These are phyloP conservation scores for Blastocystis sp. DNA, from an alignment of 352 stramenopile genomes.

Conservation along the genomic window DNA sequence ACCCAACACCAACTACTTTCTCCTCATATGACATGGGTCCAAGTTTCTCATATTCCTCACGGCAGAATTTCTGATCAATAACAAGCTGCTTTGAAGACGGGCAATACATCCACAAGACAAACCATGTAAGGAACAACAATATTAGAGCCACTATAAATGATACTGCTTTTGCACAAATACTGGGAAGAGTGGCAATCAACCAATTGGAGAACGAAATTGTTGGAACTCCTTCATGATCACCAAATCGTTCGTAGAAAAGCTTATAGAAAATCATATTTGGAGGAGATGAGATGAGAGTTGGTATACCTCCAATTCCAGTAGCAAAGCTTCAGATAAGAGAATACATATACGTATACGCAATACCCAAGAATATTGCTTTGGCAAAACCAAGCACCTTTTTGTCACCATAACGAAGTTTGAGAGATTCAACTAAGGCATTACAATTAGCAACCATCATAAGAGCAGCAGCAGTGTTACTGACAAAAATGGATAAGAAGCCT, in stretches of 20 bases:
- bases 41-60: conserved; percentile 58
- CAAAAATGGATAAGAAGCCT: conserved; percentile 48
- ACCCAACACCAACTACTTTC: conserved; percentile 21
- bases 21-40: conserved; percentile 55
- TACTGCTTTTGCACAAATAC: background rate
- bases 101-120: conserved; percentile 22
- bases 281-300: conserved; percentile 50
- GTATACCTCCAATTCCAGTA: conserved; percentile 37
- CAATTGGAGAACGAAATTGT: conserved; percentile 51
- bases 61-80: conserved; percentile 34
- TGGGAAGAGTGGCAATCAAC: conserved; percentile 52
- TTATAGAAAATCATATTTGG: conserved; percentile 57
- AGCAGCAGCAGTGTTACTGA: conserved; percentile 50
- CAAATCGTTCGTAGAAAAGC: conserved; percentile 27
- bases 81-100: conserved; percentile 9
- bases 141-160: conserved; percentile 12
- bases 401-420: conserved; percentile 18
- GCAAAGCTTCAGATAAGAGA: background rate
- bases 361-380: conserved; percentile 51
- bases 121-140: conserved; percentile 8
- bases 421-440: conserved; percentile 39
- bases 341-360: conserved; percentile 31
- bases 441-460: conserved; percentile 57
- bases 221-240: background rate
- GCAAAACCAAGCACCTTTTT: conserved; percentile 55